phyloP scores from a whole-genome alignment of 106 monocot genomes.

The Vanilla planifolia region DNA sequence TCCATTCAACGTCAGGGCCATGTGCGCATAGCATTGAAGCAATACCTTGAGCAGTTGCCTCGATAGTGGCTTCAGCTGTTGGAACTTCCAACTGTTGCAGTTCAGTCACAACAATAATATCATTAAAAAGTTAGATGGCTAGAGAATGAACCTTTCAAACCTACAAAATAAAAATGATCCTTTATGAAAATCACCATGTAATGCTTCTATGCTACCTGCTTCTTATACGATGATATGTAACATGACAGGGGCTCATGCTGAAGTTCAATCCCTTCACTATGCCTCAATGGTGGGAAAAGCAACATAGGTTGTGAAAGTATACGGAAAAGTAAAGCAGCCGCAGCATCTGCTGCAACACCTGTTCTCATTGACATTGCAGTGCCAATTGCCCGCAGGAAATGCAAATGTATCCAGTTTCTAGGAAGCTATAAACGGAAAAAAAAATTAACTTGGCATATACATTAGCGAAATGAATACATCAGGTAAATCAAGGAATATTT shows the following conservation, averaged over 20 bases:
- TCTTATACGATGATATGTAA: constrained; percentile 58
- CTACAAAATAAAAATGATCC: neutral
- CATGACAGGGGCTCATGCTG: constrained; percentile 64
- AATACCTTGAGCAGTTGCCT: constrained; percentile 97
- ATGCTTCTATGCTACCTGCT: constrained; percentile 38
- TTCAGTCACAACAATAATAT: neutral
- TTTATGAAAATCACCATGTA: neutral
- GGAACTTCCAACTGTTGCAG: constrained; percentile 54
- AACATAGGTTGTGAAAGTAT: constrained; percentile 86
- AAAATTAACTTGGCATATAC: neutral
- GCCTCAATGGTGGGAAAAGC: constrained; percentile 88
- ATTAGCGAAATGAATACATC: neutral
- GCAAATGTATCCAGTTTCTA: constrained; percentile 97
- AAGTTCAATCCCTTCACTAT: constrained; percentile 72
- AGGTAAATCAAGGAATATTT: neutral
- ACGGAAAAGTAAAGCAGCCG: constrained; percentile 93
- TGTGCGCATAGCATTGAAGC: constrained; percentile 96
- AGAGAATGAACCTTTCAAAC: neutral
- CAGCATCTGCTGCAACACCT: constrained; percentile 93
- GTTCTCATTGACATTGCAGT: constrained; percentile 98
- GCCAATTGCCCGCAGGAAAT: constrained; percentile 94
- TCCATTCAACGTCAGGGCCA: constrained; percentile 97
- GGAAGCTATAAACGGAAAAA: constrained; percentile 55
- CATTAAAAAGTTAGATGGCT: no score
- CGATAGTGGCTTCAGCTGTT: constrained; percentile 72